These are phyloP conservation scores for Ambrosiella beaveri DNA, from an alignment of 2,329 filamentous ascomycete genomes.

Conservation along the genomic window DNA sequence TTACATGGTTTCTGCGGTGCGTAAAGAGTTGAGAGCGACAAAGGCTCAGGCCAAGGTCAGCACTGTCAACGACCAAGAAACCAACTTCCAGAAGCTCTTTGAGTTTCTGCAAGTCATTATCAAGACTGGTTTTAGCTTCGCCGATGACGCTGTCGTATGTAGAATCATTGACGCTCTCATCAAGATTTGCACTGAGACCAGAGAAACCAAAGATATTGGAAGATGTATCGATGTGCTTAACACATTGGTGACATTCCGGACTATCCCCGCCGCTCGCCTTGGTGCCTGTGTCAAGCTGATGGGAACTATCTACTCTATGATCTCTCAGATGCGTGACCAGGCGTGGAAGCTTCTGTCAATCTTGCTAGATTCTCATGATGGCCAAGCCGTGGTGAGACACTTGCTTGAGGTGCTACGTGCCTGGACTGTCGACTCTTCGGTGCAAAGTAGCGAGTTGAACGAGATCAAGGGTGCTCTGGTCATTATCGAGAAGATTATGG, in stretches of 20 bases:
- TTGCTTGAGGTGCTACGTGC: constrained; percentile 44
- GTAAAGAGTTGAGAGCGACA: constrained; percentile 28
- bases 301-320: constrained; percentile 52
- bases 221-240: constrained; percentile 53
- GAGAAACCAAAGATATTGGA: constrained; percentile 43
- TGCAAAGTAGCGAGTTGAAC: constrained; percentile 34
- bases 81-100: constrained; percentile 47
- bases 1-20: constrained; percentile 32
- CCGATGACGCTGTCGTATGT: constrained; percentile 43
- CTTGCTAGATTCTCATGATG: constrained; percentile 56
- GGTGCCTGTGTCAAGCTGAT: constrained; percentile 52
- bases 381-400: constrained; percentile 48
- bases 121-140: constrained; percentile 58
- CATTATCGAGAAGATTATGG: constrained; percentile 45
- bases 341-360: constrained; percentile 56
- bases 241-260: constrained; percentile 53
- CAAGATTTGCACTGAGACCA: constrained; percentile 51
- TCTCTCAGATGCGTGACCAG: constrained; percentile 40
- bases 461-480: constrained; percentile 46
- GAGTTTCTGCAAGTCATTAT: constrained; percentile 47
- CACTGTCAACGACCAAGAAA: constrained; percentile 31
- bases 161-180: constrained; percentile 45
- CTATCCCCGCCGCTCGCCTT: constrained; percentile 46
- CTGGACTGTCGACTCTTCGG: constrained; percentile 27
- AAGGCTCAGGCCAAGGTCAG: constrained; percentile 15